Evolutionary conservation across 106 monocot species (phyloP), one percentile per base, ranked within the genome.

Genomic region (Dioscorea zingiberensis): DNA sequence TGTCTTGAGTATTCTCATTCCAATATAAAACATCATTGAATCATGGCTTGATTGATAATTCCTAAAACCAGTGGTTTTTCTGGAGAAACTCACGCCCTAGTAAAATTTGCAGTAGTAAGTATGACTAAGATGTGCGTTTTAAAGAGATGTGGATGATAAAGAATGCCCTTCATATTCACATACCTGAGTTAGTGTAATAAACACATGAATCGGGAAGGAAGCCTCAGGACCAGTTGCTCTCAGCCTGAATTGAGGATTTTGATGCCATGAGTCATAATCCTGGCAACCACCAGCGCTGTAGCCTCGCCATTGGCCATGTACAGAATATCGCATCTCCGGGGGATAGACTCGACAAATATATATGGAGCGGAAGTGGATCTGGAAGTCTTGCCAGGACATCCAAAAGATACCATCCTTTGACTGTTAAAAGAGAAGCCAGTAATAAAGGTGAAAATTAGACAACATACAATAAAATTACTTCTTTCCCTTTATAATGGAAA

Each of bases 351-450:
- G 97, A 32, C 97, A 97, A 30, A 97, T 81, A 76, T 97, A 97
- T 77, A 97, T 92, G 5, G 97, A 97, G 8, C 92, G 83, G 59
- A 97, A 97, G 64, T 97, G 97, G 57, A 97, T 92, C 84, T 97
- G 97, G 60, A 97, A 97, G 55, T 97, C 97, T 85, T 92, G 91
- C 97, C 97, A 97, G 25, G 97, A 91, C 97, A 97, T 97, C 97
- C 97, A 97, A 64, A 97, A 92, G 71, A 97, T 88, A 53, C 97
- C 97, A 83, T 97, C 92, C 77, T 88, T 97, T 51, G 97, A 80
- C 88, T 97, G 71, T 60, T 30, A 16, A 64, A 62, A 18, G 29
- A 48, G 30, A 29, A 63, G n/a, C 27, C 17, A 29, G 12, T 29
- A 12, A 29, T 26, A 24, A 53, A 54, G 21, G 10, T 18, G n/a